Percentiles rank a stretch among this genome's conserved stretches.
phyloP scores from a whole-genome alignment of 169 alveolate species.

The Prorocentrum cordatum region DNA sequence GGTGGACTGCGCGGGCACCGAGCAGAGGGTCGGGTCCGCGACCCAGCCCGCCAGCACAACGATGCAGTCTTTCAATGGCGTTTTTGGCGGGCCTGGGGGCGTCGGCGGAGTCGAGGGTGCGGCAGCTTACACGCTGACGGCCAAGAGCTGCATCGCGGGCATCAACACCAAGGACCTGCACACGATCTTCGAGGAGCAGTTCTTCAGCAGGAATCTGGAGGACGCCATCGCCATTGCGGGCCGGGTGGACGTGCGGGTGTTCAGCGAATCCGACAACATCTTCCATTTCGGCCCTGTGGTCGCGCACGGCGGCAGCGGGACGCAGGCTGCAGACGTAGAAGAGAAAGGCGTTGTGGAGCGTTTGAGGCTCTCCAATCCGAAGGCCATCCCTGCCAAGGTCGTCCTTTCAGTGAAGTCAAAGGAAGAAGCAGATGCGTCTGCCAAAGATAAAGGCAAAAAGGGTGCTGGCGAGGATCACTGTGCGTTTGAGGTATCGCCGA shows the following conservation, averaged over 20 bases:
- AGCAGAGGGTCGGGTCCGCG: not conserved
- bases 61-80: not conserved
- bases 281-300: conserved; percentile 38
- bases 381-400: conserved; percentile 60
- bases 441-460: too few species aligned
- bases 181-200: conserved; percentile 42
- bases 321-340: not conserved
- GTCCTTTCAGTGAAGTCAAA: too few species aligned
- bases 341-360: conserved; percentile 21
- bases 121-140: conserved; percentile 34
- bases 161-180: conserved; percentile 55
- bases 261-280: conserved; percentile 39
- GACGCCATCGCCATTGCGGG: conserved; percentile 62
- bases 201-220: conserved; percentile 50
- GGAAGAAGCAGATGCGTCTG: too few species aligned
- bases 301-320: not conserved
- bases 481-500: too few species aligned
- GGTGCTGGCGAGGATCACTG: too few species aligned
- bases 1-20: not conserved
- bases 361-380: conserved; percentile 32
- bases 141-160: conserved; percentile 62
- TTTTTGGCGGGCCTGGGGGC: not conserved
- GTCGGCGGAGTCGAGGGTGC: not conserved
- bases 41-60: not conserved
- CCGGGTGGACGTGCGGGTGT: conserved; percentile 50